A percentile compares a stretch with the other conserved stretches of the same genome.
These are phyloP conservation scores for Lactifluus subvellereus DNA, from an alignment of 768 basidiomycete species.

Conservation along the genomic window DNA sequence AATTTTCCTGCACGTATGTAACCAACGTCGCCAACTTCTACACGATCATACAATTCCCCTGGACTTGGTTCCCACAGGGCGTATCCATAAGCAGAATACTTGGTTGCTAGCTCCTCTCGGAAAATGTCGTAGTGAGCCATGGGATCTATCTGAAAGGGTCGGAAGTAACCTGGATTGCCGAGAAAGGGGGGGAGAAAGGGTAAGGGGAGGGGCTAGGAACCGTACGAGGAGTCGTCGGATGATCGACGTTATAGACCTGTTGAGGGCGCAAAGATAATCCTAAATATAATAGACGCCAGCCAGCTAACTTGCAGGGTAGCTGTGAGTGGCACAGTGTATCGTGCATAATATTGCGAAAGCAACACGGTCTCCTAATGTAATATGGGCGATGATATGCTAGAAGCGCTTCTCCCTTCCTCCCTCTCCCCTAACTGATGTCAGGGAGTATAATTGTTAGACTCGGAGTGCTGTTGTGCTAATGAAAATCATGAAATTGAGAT, in stretches of 20 bases:
- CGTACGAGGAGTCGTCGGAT: background rate
- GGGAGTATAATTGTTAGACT: too few relatives aligned
- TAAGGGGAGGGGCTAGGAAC: background rate
- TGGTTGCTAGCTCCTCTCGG: background rate
- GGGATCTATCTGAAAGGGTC: background rate
- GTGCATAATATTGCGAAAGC: background rate
- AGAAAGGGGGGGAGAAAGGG: background rate
- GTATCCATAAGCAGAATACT: background rate
- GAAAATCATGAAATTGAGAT: too few relatives aligned
- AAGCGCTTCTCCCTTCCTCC: background rate
- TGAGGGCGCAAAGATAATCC: background rate
- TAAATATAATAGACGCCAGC: background rate
- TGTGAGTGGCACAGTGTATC: background rate
- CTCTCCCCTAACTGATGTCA: too few relatives aligned
- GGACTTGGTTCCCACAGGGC: background rate
- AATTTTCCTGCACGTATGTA: background rate
- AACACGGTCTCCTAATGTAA: background rate
- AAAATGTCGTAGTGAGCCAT: background rate
- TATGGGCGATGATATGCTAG: too few relatives aligned
- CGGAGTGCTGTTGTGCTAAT: too few relatives aligned
- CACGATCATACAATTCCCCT: background rate
- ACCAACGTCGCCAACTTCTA: too few relatives aligned
- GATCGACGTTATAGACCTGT: background rate
- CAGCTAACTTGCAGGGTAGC: background rate
- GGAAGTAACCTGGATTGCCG: background rate